Evolutionary conservation across 2,329 filamentous ascomycete genomes (phyloP).

Genomic region (Penicillium expansum): DNA sequence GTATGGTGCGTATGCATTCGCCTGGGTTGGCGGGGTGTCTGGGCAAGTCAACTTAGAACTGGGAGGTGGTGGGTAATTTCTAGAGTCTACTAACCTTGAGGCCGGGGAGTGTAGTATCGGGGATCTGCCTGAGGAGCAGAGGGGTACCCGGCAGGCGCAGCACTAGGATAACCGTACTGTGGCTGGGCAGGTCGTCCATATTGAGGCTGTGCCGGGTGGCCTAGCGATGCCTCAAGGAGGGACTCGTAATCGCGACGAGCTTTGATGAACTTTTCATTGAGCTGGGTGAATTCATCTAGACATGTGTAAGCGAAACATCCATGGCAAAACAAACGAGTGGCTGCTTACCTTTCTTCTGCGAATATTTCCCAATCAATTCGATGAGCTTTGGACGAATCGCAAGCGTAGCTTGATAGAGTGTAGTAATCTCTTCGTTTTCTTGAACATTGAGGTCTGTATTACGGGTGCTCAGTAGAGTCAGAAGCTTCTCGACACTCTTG

Average conservation of each 20-base stretch:
- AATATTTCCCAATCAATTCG: conserved; percentile 97
- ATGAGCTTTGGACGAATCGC: conserved; percentile 95
- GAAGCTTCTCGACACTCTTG: conserved; percentile 73
- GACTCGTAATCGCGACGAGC: conserved; percentile 94
- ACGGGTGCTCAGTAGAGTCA: conserved; percentile 87
- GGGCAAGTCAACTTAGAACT: background rate
- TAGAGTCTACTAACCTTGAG: conserved; percentile 34
- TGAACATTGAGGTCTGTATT: conserved; percentile 75
- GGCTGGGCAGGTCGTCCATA: conserved; percentile 62
- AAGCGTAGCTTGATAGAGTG: conserved; percentile 85
- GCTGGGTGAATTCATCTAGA: conserved; percentile 91
- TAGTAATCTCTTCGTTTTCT: conserved; percentile 95
- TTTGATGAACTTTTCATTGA: conserved; percentile 99
- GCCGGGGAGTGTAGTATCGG: conserved; percentile 64
- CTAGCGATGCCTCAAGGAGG: conserved; percentile 94
- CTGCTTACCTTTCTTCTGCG: conserved; percentile 86
- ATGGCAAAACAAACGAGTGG: background rate
- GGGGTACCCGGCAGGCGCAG: conserved; percentile 35
- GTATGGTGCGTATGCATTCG: conserved; percentile 55
- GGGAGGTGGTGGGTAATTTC: background rate
- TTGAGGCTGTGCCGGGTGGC: conserved; percentile 76
- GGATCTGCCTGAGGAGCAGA: conserved; percentile 56
- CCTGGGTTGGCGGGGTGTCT: conserved; percentile 41
- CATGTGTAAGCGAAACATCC: conserved; percentile 13
- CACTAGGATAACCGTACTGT: conserved; percentile 35